Conservation (phyloP, 305 asterid species). For the Fraxinus baroniana region DNA sequence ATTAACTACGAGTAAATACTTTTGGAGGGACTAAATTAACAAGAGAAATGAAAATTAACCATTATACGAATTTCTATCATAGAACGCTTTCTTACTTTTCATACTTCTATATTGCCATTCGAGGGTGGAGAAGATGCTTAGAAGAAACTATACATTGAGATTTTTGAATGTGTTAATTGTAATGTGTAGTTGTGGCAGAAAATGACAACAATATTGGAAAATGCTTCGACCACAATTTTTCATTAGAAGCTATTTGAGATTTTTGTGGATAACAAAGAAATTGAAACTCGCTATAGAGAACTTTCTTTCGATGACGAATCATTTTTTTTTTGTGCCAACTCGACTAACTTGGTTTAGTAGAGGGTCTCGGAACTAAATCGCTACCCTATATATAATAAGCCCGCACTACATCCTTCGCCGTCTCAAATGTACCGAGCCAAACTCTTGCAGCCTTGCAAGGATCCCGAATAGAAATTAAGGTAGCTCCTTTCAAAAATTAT, state of each 20-base stretch:
- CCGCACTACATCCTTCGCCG: too few relatives aligned
- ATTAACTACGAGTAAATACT: background rate
- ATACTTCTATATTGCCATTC: too few relatives aligned
- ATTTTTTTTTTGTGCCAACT: background rate
- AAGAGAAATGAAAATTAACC: background rate
- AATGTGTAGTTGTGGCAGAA: background rate
- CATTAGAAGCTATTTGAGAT: background rate
- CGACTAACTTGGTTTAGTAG: background rate
- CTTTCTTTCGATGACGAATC: background rate
- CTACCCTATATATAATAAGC: too few relatives aligned
- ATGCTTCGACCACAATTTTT: background rate
- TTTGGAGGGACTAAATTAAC: background rate
- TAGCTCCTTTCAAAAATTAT: too few relatives aligned
- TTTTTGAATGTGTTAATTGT: too few relatives aligned
- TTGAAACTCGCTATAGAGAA: background rate
- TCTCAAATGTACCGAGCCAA: too few relatives aligned
- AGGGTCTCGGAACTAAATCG: background rate
- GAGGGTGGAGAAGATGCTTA: background rate
- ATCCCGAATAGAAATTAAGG: too few relatives aligned
- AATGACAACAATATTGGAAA: background rate
- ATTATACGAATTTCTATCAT: too few relatives aligned
- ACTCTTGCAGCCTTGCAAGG: too few relatives aligned
- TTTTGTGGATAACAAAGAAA: background rate
- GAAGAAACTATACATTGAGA: background rate
- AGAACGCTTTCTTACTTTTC: background rate